These are phyloP conservation scores for Colletotrichum brevisporum DNA, from an alignment of 2,329 filamentous ascomycete species.

Conservation along the genomic window DNA sequence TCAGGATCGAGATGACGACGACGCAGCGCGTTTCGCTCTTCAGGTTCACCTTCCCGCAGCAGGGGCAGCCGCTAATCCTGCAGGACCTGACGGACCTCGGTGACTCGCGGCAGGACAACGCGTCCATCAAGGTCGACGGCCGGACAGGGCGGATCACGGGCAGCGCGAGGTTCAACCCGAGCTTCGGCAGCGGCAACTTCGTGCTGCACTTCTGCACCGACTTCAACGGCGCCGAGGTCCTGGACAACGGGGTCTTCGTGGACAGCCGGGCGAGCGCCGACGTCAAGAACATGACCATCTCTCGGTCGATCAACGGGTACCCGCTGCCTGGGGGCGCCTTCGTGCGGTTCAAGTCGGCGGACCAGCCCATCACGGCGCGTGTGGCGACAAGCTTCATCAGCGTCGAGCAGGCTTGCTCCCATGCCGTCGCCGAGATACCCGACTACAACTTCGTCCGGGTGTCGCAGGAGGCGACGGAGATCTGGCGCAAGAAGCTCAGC, in stretches of 20 bases:
- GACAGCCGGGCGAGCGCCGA: constrained; percentile 67
- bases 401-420: constrained; percentile 74
- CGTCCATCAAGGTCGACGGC: constrained; percentile 67
- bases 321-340: constrained; percentile 74
- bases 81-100: constrained; percentile 77
- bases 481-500: constrained; percentile 74
- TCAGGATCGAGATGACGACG: constrained; percentile 77
- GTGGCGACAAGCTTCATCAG: constrained; percentile 81
- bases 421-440: constrained; percentile 79
- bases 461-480: constrained; percentile 64
- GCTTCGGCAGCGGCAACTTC: constrained; percentile 75
- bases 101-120: constrained; percentile 71
- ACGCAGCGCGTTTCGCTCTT: constrained; percentile 77
- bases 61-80: constrained; percentile 69
- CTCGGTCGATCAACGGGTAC: constrained; percentile 65
- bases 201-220: constrained; percentile 76
- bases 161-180: constrained; percentile 73
- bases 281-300: constrained; percentile 63
- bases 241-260: constrained; percentile 73
- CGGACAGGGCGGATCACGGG: constrained; percentile 73
- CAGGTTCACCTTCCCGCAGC: constrained; percentile 72
- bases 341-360: constrained; percentile 66
- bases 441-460: constrained; percentile 73
- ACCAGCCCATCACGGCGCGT: constrained; percentile 71
- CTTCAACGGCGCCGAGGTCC: constrained; percentile 70